Conservation (phyloP, 2,329 filamentous ascomycete genomes). For the Amylocarpus encephaloides region DNA sequence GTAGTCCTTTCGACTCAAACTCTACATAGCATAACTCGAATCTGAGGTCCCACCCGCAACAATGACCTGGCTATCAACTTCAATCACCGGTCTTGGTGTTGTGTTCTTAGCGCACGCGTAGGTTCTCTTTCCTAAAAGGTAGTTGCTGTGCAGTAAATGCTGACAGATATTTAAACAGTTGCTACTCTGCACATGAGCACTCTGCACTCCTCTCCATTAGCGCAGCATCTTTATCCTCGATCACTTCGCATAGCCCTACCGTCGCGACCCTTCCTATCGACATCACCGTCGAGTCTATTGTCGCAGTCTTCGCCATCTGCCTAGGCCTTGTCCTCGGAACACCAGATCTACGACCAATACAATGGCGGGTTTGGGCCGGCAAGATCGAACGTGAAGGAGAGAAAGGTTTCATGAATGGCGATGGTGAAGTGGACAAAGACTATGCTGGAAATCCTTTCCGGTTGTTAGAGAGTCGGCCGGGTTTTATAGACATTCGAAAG, state of each 20-base stretch:
- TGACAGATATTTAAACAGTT: slow-evolving; percentile 46
- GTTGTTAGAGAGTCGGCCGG: slow-evolving; percentile 69
- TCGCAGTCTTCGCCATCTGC: slow-evolving; percentile 74
- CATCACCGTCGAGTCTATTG: slow-evolving; percentile 78
- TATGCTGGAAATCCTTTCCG: slow-evolving; percentile 73
- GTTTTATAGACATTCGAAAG: slow-evolving; percentile 83
- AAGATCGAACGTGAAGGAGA: slow-evolving; percentile 74
- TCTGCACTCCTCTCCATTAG: slow-evolving; percentile 61
- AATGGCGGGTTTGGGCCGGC: slow-evolving; percentile 75
- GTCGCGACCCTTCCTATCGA: slow-evolving; percentile 64
- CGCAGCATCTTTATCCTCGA: slow-evolving; percentile 41
- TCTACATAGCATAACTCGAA: neutral
- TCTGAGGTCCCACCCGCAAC: slow-evolving; percentile 3
- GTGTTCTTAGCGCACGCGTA: slow-evolving; percentile 84
- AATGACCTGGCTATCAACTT: slow-evolving; percentile 68
- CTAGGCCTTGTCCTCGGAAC: slow-evolving; percentile 75
- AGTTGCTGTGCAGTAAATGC: neutral
- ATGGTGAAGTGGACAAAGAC: slow-evolving; percentile 62
- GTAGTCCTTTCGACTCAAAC: neutral
- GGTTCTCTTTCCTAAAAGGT: slow-evolving; percentile 31
- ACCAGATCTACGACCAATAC: slow-evolving; percentile 74
- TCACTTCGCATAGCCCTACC: slow-evolving; percentile 37
- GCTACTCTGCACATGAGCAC: slow-evolving; percentile 95
- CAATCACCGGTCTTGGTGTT: slow-evolving; percentile 67
- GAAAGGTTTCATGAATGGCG: slow-evolving; percentile 48